Evolutionary conservation across 23 red algal species (phyloP), one percentile per base, ranked within the genome.

Genomic region (Gracilaria domingensis): DNA sequence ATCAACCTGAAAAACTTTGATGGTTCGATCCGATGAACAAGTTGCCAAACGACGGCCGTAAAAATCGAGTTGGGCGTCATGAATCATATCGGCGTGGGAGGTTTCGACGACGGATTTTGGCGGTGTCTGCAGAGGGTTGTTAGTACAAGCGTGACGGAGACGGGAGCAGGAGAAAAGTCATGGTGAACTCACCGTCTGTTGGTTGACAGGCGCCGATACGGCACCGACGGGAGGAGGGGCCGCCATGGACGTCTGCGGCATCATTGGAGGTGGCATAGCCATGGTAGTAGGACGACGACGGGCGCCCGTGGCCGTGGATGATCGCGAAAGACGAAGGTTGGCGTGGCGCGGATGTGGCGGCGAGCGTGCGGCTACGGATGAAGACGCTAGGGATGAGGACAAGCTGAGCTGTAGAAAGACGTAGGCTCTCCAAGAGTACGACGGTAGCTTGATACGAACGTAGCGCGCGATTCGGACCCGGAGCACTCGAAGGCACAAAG

Each of bases 11-110:
- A 99, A 99, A 37, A 99, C 89, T 33, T 89, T 91, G 82, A 96
- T 91, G 17, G 90, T 94, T 40, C 92, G 88, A 89, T 99, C 97
- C 9, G 90, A 90, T 12, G 97, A 94, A 85, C 94, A 96, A 0
- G 97, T 99, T 54, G 97, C 97, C 24, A 99, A 75, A 17, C 93
- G 89, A 18, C 83, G 86, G 38, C 94, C 97, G 65, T 99, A 99
- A 53, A 91, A 99, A 73, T 99, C 97, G 50, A 96, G 93, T 82
- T 99, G 97, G 8, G 92, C 90, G 75, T 99, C 97, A 50, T 96
- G 94, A 48, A 98, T 87, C 85, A 91, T 98, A 47, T 98, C 96
- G 24, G 96, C 34, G 55, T 98, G 96, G 12, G 70, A 67, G 17
- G 96, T 98, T 20, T 98, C 86, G 29, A 98, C 70, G 37, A 79